phyloP scores from a whole-genome alignment of 2,329 filamentous ascomycete genomes.

The Cordyceps tenuipes region DNA sequence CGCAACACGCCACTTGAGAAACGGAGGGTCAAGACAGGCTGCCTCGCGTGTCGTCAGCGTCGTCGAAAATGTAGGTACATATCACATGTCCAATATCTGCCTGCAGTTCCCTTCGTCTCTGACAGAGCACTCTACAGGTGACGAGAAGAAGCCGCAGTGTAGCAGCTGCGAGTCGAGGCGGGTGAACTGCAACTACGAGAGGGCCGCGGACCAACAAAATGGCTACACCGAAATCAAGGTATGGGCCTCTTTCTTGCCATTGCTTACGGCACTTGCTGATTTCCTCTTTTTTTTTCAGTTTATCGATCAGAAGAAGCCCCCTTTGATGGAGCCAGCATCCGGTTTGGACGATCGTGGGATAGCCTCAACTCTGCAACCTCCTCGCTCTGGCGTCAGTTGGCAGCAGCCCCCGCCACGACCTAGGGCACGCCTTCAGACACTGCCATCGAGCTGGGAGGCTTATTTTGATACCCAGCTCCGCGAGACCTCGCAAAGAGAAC shows the following conservation, averaged over 20 bases:
- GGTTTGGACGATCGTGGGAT: neutral
- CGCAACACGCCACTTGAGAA: constrained; percentile 15
- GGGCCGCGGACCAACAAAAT: neutral
- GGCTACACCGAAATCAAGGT: constrained; percentile 13
- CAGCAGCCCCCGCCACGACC: neutral
- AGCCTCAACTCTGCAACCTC: neutral
- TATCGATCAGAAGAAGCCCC: neutral
- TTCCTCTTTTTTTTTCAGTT: neutral
- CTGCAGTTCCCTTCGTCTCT: too few relatives aligned
- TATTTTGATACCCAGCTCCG: constrained; percentile 14
- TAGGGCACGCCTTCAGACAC: neutral
- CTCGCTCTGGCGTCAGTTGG: neutral
- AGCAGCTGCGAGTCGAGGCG: constrained; percentile 14
- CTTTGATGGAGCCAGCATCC: neutral
- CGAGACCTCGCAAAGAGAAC: constrained; percentile 7
- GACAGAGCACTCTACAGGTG: constrained; percentile 3
- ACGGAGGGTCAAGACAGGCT: constrained; percentile 17
- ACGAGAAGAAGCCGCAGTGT: constrained; percentile 16
- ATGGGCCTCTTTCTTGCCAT: neutral
- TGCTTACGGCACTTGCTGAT: too few relatives aligned
- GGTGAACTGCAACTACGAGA: constrained; percentile 13
- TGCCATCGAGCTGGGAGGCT: constrained; percentile 14
- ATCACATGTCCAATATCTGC: neutral
- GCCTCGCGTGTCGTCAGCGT: constrained; percentile 15
- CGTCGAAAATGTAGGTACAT: constrained; percentile 15